Conservation (phyloP, 352 stramenopile species). For the Globisporangium alternatum region DNA sequence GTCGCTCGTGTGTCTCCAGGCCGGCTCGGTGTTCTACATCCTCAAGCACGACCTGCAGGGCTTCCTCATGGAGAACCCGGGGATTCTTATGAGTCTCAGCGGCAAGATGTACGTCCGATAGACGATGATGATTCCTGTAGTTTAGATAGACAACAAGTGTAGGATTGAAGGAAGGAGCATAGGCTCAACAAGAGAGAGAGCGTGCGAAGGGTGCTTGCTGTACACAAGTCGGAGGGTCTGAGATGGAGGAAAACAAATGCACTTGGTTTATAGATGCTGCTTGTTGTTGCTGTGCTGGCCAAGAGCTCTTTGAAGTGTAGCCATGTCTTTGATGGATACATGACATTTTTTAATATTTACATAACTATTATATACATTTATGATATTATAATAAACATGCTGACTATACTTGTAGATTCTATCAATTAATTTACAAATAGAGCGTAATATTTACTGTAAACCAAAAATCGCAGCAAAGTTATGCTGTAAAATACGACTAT, state of each 20-base stretch:
- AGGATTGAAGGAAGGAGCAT: neutral
- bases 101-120: conserved; percentile 50
- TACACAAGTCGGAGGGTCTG: neutral
- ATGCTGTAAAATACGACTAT: neutral
- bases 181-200: neutral
- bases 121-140: neutral
- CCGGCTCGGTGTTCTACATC: conserved; percentile 57
- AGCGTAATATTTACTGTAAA: neutral
- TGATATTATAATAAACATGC: neutral
- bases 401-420: neutral
- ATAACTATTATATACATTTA: neutral
- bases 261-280: neutral
- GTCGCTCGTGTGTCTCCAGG: conserved; percentile 52
- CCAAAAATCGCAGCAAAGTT: too few relatives aligned
- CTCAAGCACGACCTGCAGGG: conserved; percentile 64
- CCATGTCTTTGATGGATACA: too few relatives aligned
- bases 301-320: neutral
- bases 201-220: neutral
- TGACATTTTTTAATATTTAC: neutral
- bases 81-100: conserved; percentile 72
- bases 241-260: neutral
- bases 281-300: neutral
- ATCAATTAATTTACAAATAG: neutral
- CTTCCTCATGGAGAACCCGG: conserved; percentile 73
- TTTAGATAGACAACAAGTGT: conserved; percentile 5